Percentiles rank a stretch among this genome's conserved stretches.
These are phyloP conservation scores for Madurella fahalii DNA, from an alignment of 2,329 filamentous ascomycete species.

Conservation along the genomic window DNA sequence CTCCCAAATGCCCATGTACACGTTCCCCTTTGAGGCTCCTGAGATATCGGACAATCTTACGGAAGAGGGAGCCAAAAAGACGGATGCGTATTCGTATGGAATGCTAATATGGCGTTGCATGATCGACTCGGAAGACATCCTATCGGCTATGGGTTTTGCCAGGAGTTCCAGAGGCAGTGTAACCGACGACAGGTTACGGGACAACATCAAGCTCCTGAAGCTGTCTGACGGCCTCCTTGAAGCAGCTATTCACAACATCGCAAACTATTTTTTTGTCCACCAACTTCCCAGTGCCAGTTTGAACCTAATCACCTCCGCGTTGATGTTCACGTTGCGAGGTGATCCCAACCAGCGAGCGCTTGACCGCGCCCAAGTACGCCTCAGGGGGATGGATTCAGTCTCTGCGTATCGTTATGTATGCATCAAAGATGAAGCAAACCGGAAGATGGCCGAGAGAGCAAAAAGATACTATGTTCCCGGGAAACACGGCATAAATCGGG, in stretches of 20 bases:
- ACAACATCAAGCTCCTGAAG: constrained; percentile 9
- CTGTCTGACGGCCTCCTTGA: constrained; percentile 16
- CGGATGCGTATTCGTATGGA: constrained; percentile 18
- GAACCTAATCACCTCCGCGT: constrained; percentile 7
- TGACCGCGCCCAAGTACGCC: constrained; percentile 16
- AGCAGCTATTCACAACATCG: constrained; percentile 9
- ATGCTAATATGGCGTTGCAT: constrained; percentile 21
- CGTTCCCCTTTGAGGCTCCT: constrained; percentile 17
- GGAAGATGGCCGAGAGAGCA: background rate
- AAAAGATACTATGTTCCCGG: background rate
- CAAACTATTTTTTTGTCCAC: constrained; percentile 4
- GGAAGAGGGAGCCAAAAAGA: constrained; percentile 12
- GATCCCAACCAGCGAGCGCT: constrained; percentile 13
- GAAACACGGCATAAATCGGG: constrained; percentile 9
- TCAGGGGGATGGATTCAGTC: constrained; percentile 14
- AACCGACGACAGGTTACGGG: background rate
- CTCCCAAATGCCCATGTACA: constrained; percentile 10
- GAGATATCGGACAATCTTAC: constrained; percentile 7
- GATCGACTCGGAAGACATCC: constrained; percentile 14
- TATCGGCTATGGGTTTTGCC: background rate
- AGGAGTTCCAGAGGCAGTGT: background rate
- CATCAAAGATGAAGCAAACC: constrained; percentile 16
- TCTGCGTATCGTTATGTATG: constrained; percentile 4
- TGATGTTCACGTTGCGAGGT: constrained; percentile 16
- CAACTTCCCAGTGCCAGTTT: constrained; percentile 5